These are phyloP conservation scores for Tricladium varicosporioides DNA, from an alignment of 2,329 filamentous ascomycete species.

Conservation along the genomic window DNA sequence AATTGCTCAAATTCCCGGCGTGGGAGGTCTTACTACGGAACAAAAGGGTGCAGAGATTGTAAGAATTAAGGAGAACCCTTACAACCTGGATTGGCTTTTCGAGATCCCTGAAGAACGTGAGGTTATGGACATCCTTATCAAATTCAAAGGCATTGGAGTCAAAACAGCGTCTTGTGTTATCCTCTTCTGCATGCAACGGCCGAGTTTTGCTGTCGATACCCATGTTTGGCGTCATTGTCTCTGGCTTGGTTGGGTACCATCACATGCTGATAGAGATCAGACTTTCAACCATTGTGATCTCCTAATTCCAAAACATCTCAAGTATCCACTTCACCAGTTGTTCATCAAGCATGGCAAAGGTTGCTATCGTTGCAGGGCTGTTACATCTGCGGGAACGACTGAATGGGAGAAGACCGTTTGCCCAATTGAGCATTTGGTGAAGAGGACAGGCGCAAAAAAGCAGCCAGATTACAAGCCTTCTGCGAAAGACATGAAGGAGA, in stretches of 20 bases:
- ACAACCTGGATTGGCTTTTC: slow-evolving; percentile 54
- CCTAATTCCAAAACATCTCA: slow-evolving; percentile 49
- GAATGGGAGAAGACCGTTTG: slow-evolving; percentile 61
- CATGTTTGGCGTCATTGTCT: slow-evolving; percentile 52
- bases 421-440: slow-evolving; percentile 62
- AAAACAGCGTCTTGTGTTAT: slow-evolving; percentile 57
- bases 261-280: slow-evolving; percentile 43
- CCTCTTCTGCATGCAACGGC: slow-evolving; percentile 52
- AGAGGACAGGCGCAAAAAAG: slow-evolving; percentile 53
- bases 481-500: background rate
- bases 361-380: slow-evolving; percentile 45
- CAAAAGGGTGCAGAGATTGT: slow-evolving; percentile 57
- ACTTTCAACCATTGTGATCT: slow-evolving; percentile 54
- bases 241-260: slow-evolving; percentile 56
- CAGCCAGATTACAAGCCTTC: slow-evolving; percentile 2
- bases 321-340: slow-evolving; percentile 54
- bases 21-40: slow-evolving; percentile 39
- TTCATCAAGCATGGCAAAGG: slow-evolving; percentile 52
- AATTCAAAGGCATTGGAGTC: slow-evolving; percentile 52
- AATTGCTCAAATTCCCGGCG: slow-evolving; percentile 43
- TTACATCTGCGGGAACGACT: slow-evolving; percentile 56
- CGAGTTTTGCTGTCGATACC: slow-evolving; percentile 57
- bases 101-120: slow-evolving; percentile 41
- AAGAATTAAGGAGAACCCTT: slow-evolving; percentile 54
- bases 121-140: slow-evolving; percentile 49